Base-by-base conservation (phyloP, 495 filamentous ascomycete species). In the Lineolata rhizophorae region DNA sequence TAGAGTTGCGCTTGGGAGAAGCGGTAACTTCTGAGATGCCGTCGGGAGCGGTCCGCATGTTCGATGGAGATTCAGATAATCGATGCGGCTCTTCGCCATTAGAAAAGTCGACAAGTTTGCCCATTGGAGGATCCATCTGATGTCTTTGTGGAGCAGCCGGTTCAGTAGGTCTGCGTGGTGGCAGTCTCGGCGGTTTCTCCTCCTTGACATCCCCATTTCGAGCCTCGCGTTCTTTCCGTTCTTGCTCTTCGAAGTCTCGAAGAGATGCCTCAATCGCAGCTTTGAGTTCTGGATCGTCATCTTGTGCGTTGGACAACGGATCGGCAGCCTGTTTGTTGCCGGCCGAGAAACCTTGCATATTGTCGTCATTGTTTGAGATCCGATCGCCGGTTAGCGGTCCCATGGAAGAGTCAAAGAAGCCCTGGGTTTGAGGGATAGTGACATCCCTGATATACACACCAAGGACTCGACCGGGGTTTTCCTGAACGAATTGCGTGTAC, bases 371-470 rank as follows among this genome's bases (percentile, higher is more conserved):
- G n/a, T 38, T 40, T 18, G 46, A 43, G 3, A 45, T 40, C 17
- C 36, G 38, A 20, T 53, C 49, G 2, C 46, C 47, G 21, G 43
- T 38, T 12, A 24, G n/a, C n/a, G 58, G 37, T 2, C 53, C 54
- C 34, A 70, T 64, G 0, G 75, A 66, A 3, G 73, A 58, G 36
- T 91, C 79, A 44, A 92, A 90, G 46, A 84, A 92, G 2, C 65
- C 61, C 20, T 61, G 60, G 24, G 56, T 57, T 9, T 67, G 58
- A 4, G 73, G 57, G 0, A 81, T 91, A 0, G 90, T 94, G 13
- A 95, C 74, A 51, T 99, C 90, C 15, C 87, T 67, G 37, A 99
- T 94, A 48, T 92, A 99, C 19, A 99, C 65, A 0, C 65, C 75
- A 6, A 91, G 45, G 20, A 99, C 71, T 20, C 77, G 62, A 0